Evolutionary conservation across 805 yeast species (phyloP), one percentile per base, ranked within the genome.

Genomic region (Ascoidea asiatica): DNA sequence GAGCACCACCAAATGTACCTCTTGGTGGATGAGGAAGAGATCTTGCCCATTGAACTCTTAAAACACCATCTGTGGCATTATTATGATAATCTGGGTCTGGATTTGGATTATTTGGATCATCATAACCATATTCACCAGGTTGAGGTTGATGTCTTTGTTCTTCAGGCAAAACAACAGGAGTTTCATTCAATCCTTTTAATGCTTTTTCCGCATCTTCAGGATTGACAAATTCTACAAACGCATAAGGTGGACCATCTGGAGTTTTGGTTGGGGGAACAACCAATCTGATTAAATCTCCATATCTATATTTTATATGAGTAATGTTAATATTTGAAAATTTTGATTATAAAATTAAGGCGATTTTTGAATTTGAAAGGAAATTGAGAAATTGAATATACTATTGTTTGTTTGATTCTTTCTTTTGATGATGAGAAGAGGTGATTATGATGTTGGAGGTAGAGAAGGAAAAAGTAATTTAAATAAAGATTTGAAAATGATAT

Each of bases 191-290:
- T 40, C 58, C 63, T 38, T 64, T 68, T 17, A 78, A 53, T 7
- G 81, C 80, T 36, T 64, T 64, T 50, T 75, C 75, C 50, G 79
- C 75, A 54, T 72, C 77, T 49, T 70, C 73, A 15, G 61, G 53
- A 43, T 62, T 67, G 50, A 69, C 66, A 56, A 68, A 78, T 54
- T 77, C 81, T 21, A 78, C 82, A 59, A 77, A 78, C 5, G 81
- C 84, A 53, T 67, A 78, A 52, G 76, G 78, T 48, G 73, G 67
- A 38, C 77, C 77, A 51, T 73, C 79, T 45, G 70, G 70, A 22
- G 72, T 65, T 58, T 76, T 70, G 48, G 81, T 79, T 45, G 82
- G 82, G 38, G 81, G 77, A 41, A 77, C 72, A 50, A 73, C 79
- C 43, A 77, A 72, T 59, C 79, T 67, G 42, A 73, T 73, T 39